Base-by-base conservation (phyloP, 805 yeast species). In the Nakazawaea molendinolei region DNA sequence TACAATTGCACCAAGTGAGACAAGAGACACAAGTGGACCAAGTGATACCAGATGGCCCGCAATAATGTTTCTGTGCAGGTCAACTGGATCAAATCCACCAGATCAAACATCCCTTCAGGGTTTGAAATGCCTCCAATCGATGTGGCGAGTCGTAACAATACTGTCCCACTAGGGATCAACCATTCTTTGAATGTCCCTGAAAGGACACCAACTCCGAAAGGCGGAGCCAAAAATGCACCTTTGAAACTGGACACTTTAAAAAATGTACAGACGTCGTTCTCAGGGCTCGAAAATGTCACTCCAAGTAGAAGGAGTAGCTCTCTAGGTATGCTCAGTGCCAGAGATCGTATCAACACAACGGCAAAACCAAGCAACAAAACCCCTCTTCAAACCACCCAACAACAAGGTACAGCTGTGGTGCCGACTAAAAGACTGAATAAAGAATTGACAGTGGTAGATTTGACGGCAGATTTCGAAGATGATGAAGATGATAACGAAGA, bases 401-500 rank as follows among this genome's bases (percentile, higher is more conserved):
- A 8, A 5, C 14, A 15, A 31, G 19, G 27, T 5, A 17, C 16
- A 15, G 16, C 33, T 25, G 8, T 24, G 21, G 22, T 28, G 31
- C 12, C 19, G 16, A 31, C 18, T 10, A 12, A 8, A 9, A 8
- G 23, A 10, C 33, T 16, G 9, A 29, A 8, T 14, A n/a, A 23
- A 29, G 17, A 24, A 25, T 15, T 23, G 14, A 31, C 40, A 4
- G 31, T 33, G 24, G 35, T 38, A 14, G 40, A 38, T 23, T 28
- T 38, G 14, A 38, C 36, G 4, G 33, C 28, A 12, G 59, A 54
- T 32, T 31, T 51, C 10, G 52, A 55, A 6, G 48, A 46, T 34
- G 58, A 52, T 14, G 55, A 48, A 7, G 58, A 52, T 14, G 55
- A 48, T 7, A 42, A 46, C 4, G 28, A 30, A 3, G 35, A 36